These are phyloP conservation scores for Amanita pseudoporphyria DNA, from an alignment of 768 basidiomycete species.

Conservation along the genomic window DNA sequence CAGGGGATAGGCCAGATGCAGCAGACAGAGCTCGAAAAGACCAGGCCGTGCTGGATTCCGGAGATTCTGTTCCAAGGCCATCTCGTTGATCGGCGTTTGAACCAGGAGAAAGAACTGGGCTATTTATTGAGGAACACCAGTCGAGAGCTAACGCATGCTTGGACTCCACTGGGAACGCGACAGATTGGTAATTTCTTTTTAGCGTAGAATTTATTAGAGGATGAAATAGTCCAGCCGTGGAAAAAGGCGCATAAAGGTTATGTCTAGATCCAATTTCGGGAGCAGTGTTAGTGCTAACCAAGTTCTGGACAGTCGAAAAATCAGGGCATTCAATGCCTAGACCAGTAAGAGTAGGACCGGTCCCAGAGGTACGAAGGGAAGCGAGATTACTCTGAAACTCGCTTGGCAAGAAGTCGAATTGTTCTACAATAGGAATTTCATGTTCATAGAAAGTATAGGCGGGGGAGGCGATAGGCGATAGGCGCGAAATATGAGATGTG, in stretches of 20 bases:
- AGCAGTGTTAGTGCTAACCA: constrained; percentile 4
- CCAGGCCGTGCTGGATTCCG: neutral
- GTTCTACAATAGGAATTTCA: neutral
- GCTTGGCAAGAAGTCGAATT: constrained; percentile 24
- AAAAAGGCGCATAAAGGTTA: constrained; percentile 6
- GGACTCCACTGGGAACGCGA: neutral
- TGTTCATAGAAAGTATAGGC: neutral
- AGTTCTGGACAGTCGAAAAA: constrained; percentile 8
- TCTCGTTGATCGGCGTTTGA: neutral
- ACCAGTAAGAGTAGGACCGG: constrained; percentile 16
- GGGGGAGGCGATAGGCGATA: neutral
- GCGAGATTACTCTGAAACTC: constrained; percentile 12
- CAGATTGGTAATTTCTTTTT: neutral
- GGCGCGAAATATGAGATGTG: neutral
- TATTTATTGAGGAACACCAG: neutral
- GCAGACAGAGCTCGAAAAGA: constrained; percentile 14
- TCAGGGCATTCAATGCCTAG: constrained; percentile 22
- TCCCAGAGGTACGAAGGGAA: constrained; percentile 6
- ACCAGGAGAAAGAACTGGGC: neutral
- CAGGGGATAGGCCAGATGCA: constrained; percentile 24
- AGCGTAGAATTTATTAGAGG: neutral
- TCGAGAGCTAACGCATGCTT: neutral
- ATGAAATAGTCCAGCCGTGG: constrained; percentile 1
- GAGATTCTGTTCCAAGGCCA: neutral
- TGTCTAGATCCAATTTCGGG: constrained; percentile 1